Evolutionary conservation across 176 grass and related monocot species (phyloP).

Genomic region (Carex littledalei): DNA sequence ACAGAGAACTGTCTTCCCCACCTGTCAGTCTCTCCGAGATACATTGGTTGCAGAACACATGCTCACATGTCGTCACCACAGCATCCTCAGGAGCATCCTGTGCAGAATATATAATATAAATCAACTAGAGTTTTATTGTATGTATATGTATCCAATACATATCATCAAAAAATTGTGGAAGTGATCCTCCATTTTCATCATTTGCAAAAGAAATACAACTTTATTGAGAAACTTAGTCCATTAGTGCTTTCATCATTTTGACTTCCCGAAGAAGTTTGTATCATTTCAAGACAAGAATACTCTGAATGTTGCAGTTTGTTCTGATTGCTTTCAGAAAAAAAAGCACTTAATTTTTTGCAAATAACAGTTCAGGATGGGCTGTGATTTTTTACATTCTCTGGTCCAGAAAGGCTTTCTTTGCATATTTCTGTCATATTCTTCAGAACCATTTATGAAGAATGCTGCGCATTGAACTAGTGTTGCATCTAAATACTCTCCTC

Average conservation of each 20-base stretch:
- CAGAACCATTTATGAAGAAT: background rate
- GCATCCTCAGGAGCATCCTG: constrained; percentile 98
- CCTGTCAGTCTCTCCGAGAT: constrained; percentile 83
- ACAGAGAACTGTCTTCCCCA: constrained; percentile 63
- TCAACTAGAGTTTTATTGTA: background rate
- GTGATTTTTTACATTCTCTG: background rate
- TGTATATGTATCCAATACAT: constrained; percentile 8
- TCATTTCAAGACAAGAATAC: background rate
- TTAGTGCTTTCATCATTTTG: background rate
- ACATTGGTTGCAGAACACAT: constrained; percentile 98
- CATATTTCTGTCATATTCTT: background rate
- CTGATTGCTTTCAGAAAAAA: background rate
- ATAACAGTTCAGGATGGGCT: background rate
- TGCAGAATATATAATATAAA: constrained; percentile 21
- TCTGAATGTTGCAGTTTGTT: background rate
- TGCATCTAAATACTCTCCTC: background rate
- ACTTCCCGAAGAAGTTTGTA: background rate
- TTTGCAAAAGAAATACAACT: background rate
- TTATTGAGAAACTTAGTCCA: background rate
- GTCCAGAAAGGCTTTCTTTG: background rate
- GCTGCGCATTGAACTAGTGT: background rate
- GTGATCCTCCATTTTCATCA: background rate
- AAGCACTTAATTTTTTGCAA: background rate
- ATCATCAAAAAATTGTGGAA: background rate
- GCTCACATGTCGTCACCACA: constrained; percentile 73